Base-by-base conservation (phyloP, 768 basidiomycete genomes). In the Xerocomellus dryophilus region DNA sequence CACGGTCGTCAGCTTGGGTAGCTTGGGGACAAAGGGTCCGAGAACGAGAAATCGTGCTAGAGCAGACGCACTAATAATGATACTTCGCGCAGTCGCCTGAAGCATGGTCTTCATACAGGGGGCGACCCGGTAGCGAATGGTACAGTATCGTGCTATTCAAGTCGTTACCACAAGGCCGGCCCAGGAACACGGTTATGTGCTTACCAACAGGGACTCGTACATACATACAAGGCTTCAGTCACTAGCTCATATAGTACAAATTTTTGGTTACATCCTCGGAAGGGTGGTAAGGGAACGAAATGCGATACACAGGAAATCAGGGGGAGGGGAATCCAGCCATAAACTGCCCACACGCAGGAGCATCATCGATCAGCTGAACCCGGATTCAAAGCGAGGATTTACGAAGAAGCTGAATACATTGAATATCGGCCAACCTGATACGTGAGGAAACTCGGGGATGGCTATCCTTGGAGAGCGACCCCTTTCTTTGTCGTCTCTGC, bases 401-500 rank as follows among this genome's bases (percentile, higher is more conserved):
- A 49, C 34, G 43, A 47, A 42, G 53, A 45, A 40, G 43, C 31
- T 8, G 43, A 38, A 46, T 31, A 47, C 20, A 51, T 39, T 15
- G 21, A 35, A 52, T 21, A 18, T 15, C 35, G 31, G 20, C 34
- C n/a, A 41, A 23, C 34, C 36, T 29, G 15, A 57, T 47, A 55
- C 53, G 51, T 38, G 43, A 23, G 46, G 38, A 39, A 43, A 43
- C 9, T 17, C 14, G n/a, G 15, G 38, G 43, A 55, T 49, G 40
- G 29, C 58, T 68, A 93, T 40, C 90, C 92, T 66, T 95, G 92
- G 75, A 98, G 96, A 0, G 92, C 87, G 12, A 92, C 73, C 2
- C 92, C 93, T 27, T 76, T 76, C 67, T 82, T 87, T 35, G 82
- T 85, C 0, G 89, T 88, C 72, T 96, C 92, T n/a, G 93, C 92